These are phyloP conservation scores for Seiridium unicorne DNA, from an alignment of 2,329 filamentous ascomycete species.

Conservation along the genomic window DNA sequence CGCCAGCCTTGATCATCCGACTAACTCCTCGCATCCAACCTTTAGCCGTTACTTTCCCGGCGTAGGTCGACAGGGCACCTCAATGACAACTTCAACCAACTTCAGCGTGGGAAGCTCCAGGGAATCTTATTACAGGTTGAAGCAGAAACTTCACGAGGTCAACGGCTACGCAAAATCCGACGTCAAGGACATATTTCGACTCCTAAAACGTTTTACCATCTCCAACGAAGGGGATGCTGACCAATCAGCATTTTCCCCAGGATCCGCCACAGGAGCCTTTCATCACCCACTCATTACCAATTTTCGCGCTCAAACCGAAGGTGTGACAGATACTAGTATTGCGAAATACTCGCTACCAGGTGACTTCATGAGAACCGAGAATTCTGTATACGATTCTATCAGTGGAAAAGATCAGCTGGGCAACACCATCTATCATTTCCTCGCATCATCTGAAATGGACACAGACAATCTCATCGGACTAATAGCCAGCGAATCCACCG, in stretches of 20 bases:
- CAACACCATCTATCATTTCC: conserved; percentile 48
- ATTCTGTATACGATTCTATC: background rate
- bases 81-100: conserved; percentile 37
- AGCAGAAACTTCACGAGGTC: conserved; percentile 4
- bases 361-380: conserved; percentile 41
- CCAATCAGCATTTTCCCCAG: conserved; percentile 9
- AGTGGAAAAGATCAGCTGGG: conserved; percentile 43
- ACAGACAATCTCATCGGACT: conserved; percentile 18
- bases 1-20: conserved; percentile 8
- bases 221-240: conserved; percentile 20
- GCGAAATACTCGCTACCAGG: conserved; percentile 41
- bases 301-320: background rate
- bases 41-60: conserved; percentile 20
- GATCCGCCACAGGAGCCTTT: background rate
- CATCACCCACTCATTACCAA: background rate
- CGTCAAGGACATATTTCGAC: conserved; percentile 25
- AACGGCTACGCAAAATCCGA: conserved; percentile 19
- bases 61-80: conserved; percentile 27
- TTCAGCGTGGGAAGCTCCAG: conserved; percentile 34
- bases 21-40: background rate
- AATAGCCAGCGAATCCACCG: conserved; percentile 13
- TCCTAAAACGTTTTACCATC: conserved; percentile 27
- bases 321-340: background rate
- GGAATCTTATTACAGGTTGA: conserved; percentile 15
- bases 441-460: conserved; percentile 17